Conservation (phyloP, 768 basidiomycete species). For the Mycena epipterygia region DNA sequence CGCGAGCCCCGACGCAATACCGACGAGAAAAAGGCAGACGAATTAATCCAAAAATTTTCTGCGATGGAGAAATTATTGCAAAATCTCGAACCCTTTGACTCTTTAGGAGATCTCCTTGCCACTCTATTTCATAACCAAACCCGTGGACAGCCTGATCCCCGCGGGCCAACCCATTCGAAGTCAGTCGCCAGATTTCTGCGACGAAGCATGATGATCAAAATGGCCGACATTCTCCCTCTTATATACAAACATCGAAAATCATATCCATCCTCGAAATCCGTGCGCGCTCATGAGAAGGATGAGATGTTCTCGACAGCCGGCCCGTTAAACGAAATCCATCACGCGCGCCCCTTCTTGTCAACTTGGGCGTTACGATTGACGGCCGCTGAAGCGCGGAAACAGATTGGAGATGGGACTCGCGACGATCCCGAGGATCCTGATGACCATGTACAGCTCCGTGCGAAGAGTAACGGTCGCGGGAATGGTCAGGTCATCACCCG, state of each 20-base stretch:
- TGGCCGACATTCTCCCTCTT: background rate
- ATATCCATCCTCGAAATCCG: background rate
- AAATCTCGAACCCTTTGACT: background rate
- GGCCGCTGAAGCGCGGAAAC: background rate
- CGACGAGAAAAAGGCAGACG: background rate
- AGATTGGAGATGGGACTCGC: background rate
- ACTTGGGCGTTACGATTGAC: background rate
- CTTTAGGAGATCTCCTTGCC: background rate
- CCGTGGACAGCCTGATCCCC: background rate
- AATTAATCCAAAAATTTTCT: background rate
- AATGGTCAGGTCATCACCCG: background rate
- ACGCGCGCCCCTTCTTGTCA: conserved; percentile 7
- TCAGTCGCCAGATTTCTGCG: background rate
- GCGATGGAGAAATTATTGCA: background rate
- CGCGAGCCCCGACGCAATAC: background rate
- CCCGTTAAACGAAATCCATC: background rate
- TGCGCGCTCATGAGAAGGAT: background rate
- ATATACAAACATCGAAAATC: background rate
- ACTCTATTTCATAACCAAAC: background rate
- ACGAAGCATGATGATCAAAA: background rate
- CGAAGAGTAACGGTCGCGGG: background rate
- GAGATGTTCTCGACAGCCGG: background rate
- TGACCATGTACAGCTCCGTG: background rate
- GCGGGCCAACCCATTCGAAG: background rate
- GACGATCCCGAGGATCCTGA: conserved; percentile 13